phyloP scores from a whole-genome alignment of 2,329 filamentous ascomycete species.

The Talaromyces sp. region DNA sequence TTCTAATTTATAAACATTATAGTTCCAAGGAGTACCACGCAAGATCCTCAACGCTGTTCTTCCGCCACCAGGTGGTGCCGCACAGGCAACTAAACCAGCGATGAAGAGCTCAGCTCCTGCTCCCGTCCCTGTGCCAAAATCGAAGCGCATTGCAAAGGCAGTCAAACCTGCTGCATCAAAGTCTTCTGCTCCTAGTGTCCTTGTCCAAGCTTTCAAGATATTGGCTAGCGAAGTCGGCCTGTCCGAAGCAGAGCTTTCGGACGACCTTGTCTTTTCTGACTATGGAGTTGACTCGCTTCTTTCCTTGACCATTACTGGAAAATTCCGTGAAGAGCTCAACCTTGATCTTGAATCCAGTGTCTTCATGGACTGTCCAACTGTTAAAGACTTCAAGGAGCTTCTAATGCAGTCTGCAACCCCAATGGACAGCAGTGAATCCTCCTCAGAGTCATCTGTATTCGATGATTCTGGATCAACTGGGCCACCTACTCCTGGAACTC shows the following conservation, averaged over 20 bases:
- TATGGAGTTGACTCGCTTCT: constrained; percentile 35
- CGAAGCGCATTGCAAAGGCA: constrained; percentile 26
- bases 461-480: constrained; percentile 25
- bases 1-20: constrained; percentile 14
- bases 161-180: constrained; percentile 25
- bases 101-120: constrained; percentile 20
- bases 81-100: constrained; percentile 21
- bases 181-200: constrained; percentile 27
- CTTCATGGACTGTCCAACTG: constrained; percentile 15
- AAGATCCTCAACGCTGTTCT: constrained; percentile 29
- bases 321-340: constrained; percentile 26
- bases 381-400: constrained; percentile 40
- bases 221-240: constrained; percentile 34
- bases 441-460: constrained; percentile 27
- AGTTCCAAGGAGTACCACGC: constrained; percentile 31
- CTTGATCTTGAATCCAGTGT: constrained; percentile 22
- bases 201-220: constrained; percentile 33
- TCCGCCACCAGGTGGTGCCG: constrained; percentile 28
- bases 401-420: constrained; percentile 36
- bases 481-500: constrained; percentile 30
- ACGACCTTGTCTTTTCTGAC: constrained; percentile 18
- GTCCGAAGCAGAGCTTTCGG: constrained; percentile 30
- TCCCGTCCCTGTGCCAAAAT: constrained; percentile 23
- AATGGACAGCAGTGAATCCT: constrained; percentile 28
- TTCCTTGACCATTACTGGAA: constrained; percentile 27